These are phyloP conservation scores for Fusarium clavum DNA, from an alignment of 2,329 filamentous ascomycete species.

Conservation along the genomic window DNA sequence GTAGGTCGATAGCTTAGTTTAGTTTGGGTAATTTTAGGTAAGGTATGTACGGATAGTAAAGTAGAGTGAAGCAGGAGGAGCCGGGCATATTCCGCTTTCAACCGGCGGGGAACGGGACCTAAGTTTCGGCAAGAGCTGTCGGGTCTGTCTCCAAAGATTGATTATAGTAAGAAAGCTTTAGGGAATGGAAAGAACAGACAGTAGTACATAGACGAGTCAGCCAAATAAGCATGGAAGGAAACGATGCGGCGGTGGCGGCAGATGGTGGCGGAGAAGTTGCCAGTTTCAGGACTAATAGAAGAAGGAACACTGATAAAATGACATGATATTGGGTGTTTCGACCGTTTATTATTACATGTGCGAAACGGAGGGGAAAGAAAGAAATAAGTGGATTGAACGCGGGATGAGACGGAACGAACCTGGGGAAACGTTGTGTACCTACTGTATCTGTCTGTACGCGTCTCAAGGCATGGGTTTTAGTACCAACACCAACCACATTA, in stretches of 20 bases:
- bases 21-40: constrained; percentile 3
- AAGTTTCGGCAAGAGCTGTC: background rate
- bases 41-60: background rate
- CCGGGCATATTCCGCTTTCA: constrained; percentile 19
- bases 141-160: constrained; percentile 2
- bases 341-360: background rate
- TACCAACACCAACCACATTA: background rate
- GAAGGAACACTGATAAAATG: constrained; percentile 18
- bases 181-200: background rate
- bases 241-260: constrained; percentile 3
- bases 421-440: constrained; percentile 18
- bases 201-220: constrained; percentile 6
- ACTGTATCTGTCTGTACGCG: background rate
- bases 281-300: constrained; percentile 27
- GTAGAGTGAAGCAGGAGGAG: background rate
- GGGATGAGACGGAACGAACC: constrained; percentile 20
- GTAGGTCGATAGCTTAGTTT: constrained; percentile 2
- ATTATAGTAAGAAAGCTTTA: background rate
- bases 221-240: background rate
- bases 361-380: constrained; percentile 13
- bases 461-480: background rate
- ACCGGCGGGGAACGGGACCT: constrained; percentile 8
- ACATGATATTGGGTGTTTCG: constrained; percentile 19
- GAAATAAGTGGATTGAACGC: constrained; percentile 27
- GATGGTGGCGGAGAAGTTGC: constrained; percentile 21